A percentile compares a stretch with the other conserved stretches of the same genome.
Conservation (phyloP, 2,329 filamentous ascomycete species). For the Coniochaeta prunicola region DNA sequence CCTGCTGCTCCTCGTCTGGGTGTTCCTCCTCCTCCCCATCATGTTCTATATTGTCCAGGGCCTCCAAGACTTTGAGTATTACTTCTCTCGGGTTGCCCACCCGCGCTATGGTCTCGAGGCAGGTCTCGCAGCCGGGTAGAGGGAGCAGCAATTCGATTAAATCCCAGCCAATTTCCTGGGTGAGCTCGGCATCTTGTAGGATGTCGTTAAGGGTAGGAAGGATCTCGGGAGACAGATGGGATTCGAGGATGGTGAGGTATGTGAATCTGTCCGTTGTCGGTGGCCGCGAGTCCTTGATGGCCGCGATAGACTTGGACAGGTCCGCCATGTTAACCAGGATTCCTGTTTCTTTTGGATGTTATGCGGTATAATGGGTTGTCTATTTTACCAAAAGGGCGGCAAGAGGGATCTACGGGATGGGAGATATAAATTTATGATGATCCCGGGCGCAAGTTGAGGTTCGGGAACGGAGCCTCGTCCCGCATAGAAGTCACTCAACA, state of each 20-base stretch:
- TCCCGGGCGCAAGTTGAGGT: background rate
- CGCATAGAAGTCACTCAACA: background rate
- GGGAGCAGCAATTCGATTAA: constrained; percentile 67
- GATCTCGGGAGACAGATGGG: constrained; percentile 60
- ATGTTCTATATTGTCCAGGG: constrained; percentile 52
- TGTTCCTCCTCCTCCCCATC: constrained; percentile 29
- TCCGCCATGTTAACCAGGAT: background rate
- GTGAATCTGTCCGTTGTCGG: constrained; percentile 61
- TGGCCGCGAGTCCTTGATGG: constrained; percentile 40
- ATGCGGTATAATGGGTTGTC: background rate
- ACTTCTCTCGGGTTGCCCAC: constrained; percentile 77
- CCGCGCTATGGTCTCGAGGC: constrained; percentile 66
- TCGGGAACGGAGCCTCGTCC: background rate
- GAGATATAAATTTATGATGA: background rate
- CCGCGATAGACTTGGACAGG: constrained; percentile 30
- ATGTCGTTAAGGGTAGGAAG: constrained; percentile 60
- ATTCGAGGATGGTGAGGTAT: constrained; percentile 71
- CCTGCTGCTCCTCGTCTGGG: constrained; percentile 17
- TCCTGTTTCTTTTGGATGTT: background rate
- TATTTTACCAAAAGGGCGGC: background rate
- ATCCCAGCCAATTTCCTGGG: constrained; percentile 77
- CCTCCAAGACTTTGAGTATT: constrained; percentile 72
- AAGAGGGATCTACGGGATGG: background rate
- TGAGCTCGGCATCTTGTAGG: constrained; percentile 55
- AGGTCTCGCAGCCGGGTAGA: constrained; percentile 60